phyloP scores from a whole-genome alignment of 129 eudicot species.

The Rutidosis leptorrhynchoides region DNA sequence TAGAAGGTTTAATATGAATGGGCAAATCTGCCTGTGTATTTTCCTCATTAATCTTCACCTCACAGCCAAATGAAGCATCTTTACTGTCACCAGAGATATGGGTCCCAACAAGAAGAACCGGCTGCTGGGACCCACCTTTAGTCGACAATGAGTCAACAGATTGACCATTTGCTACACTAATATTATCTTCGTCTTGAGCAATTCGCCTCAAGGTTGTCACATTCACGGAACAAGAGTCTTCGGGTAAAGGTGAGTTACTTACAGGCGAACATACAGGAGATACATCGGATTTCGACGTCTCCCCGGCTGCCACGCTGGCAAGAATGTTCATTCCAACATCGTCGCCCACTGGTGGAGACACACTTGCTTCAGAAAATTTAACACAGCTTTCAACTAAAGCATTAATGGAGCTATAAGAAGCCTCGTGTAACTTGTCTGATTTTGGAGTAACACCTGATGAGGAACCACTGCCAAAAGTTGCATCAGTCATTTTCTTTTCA shows the following conservation, averaged over 20 bases:
- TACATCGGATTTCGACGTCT: slow-evolving; percentile 61
- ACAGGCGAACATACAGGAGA: slow-evolving; percentile 54
- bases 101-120: not conserved
- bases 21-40: slow-evolving; percentile 15
- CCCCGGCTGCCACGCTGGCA: slow-evolving; percentile 98
- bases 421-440: slow-evolving; percentile 42
- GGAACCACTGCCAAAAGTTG: slow-evolving; percentile 29
- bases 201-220: slow-evolving; percentile 36
- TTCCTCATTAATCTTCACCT: slow-evolving; percentile 24
- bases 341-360: slow-evolving; percentile 55
- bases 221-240: slow-evolving; percentile 38
- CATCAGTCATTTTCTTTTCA: slow-evolving; percentile 31
- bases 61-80: slow-evolving; percentile 24
- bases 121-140: slow-evolving; percentile 1
- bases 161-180: slow-evolving; percentile 24
- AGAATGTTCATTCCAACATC: slow-evolving; percentile 88
- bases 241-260: slow-evolving; percentile 42
- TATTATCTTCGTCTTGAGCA: slow-evolving; percentile 35
- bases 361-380: slow-evolving; percentile 66
- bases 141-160: slow-evolving; percentile 3
- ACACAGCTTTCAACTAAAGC: slow-evolving; percentile 90
- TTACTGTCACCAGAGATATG: slow-evolving; percentile 27
- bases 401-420: slow-evolving; percentile 76
- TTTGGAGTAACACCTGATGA: slow-evolving; percentile 40
- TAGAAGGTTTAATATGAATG: slow-evolving; percentile 26